Percentiles rank a stretch among this genome's conserved stretches.
phyloP scores from a whole-genome alignment of 1,139 yeast genomes.

The Yamadazyma trypodendri region DNA sequence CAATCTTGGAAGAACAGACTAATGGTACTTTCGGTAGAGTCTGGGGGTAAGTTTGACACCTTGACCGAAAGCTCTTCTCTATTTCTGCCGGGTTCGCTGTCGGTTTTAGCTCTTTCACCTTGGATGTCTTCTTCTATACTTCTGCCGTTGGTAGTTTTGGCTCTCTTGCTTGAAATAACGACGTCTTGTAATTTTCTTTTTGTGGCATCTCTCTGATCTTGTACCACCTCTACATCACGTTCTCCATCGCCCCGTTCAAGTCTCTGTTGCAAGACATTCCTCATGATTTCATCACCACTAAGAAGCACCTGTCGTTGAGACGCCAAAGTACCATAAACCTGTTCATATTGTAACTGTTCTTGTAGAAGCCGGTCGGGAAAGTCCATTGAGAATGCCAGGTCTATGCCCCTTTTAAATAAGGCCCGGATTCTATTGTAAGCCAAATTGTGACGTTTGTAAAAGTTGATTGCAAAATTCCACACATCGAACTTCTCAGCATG shows the following conservation, averaged over 20 bases:
- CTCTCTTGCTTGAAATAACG: background rate
- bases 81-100: conserved; percentile 32
- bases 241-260: too few relatives aligned
- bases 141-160: background rate
- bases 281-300: conserved; percentile 20
- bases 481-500: conserved; percentile 39
- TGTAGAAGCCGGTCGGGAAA: conserved; percentile 52
- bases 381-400: conserved; percentile 33
- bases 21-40: conserved; percentile 32
- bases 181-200: too few relatives aligned
- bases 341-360: conserved; percentile 44
- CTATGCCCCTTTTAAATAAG: conserved; percentile 34
- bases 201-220: too few relatives aligned
- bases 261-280: conserved; percentile 2
- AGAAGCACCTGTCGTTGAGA: conserved; percentile 23
- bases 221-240: background rate
- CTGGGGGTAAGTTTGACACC: conserved; percentile 38
- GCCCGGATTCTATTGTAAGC: conserved; percentile 18
- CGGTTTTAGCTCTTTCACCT: background rate
- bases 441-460: conserved; percentile 31
- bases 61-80: conserved; percentile 57
- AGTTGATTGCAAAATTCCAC: conserved; percentile 48
- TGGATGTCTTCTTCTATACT: background rate
- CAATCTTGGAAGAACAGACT: conserved; percentile 55
- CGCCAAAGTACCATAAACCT: conserved; percentile 29